Conservation (phyloP, 345 rosid species). For the Citrus unshiu region DNA sequence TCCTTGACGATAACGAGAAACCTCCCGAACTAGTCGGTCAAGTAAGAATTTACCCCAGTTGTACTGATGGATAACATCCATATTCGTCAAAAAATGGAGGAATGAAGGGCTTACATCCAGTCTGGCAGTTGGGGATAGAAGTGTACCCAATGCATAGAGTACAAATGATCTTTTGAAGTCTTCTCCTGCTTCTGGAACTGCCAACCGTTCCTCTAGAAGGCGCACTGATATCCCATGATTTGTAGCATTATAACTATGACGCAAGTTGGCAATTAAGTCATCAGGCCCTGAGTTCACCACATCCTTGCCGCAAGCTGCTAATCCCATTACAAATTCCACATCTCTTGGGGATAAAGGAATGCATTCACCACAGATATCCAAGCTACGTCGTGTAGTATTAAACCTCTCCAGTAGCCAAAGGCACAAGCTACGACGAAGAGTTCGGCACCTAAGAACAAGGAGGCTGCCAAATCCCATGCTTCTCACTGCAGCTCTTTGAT, state of each 20-base stretch:
- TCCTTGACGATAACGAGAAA: slow-evolving; percentile 42
- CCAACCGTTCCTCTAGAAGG: slow-evolving; percentile 38
- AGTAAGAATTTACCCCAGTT: slow-evolving; percentile 54
- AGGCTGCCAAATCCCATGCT: slow-evolving; percentile 48
- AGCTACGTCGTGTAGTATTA: slow-evolving; percentile 28
- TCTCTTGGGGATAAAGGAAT: slow-evolving; percentile 39
- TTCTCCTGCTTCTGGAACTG: slow-evolving; percentile 41
- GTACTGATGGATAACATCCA: slow-evolving; percentile 39
- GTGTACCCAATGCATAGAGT: slow-evolving; percentile 46
- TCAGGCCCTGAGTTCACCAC: slow-evolving; percentile 48
- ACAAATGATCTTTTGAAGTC: slow-evolving; percentile 46
- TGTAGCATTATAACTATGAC: slow-evolving; percentile 41
- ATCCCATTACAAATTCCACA: slow-evolving; percentile 48
- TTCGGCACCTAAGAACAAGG: slow-evolving; percentile 37
- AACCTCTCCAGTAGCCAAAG: slow-evolving; percentile 53
- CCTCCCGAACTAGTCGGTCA: slow-evolving; percentile 43
- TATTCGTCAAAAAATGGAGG: slow-evolving; percentile 43
- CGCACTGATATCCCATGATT: slow-evolving; percentile 48
- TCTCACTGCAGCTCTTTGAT: slow-evolving; percentile 37
- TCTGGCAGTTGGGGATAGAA: slow-evolving; percentile 46
- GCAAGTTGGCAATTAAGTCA: slow-evolving; percentile 38
- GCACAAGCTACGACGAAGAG: slow-evolving; percentile 47
- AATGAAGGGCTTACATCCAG: slow-evolving; percentile 50
- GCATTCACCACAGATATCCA: slow-evolving; percentile 39
- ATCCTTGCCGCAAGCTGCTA: slow-evolving; percentile 47